Base-by-base conservation (phyloP, 257 asterid species). In the Verbena officinalis region DNA sequence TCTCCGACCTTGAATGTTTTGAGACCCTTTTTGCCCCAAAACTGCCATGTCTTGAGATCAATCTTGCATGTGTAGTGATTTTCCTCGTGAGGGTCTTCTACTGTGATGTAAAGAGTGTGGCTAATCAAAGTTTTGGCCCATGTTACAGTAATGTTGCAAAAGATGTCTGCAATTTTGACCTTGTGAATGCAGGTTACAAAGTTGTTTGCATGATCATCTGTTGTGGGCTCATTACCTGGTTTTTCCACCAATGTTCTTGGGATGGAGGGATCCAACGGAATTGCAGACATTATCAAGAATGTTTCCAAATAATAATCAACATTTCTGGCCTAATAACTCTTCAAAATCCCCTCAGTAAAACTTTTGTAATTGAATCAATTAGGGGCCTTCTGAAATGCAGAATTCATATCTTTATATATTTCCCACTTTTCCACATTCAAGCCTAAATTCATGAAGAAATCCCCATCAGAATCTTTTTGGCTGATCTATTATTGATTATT, bases 21-120 rank as follows among this genome's bases (percentile, higher is more conserved):
- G 3, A 88, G 50, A 17, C 95, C 98, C 61, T 91, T 88, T 27
- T 83, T 88, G 10, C 94, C 96, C 98, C 96, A 91, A 33, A 91
- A 91, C 64, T 91, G 96, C 98, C 96, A 91, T 0, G 95, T 82
- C 75, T 86, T 89, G 65, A 92, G 90, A 46, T 89, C 95, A 48
- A 92, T 85, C 75, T 89, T 92, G 84, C 97, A 89, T 4, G 88
- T 80, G 82, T 81, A 83, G 10, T 87, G 83, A 42, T 60, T 69
- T 2, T 68, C 84, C 24, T 73, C 84, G 1, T 54, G 21, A 0
- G 78, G 79, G 80, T 75, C 71, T 24, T 86, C 91, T 0, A 85
- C 80, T 27, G 83, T 63, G 55, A 89, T 80, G 77, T 73, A 75
- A 15, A 92, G 88, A 16, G 90, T 61, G 77, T 86, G 96, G 66